phyloP scores from a whole-genome alignment of 2,329 filamentous ascomycete genomes.

The Colletotrichum tofieldiae region DNA sequence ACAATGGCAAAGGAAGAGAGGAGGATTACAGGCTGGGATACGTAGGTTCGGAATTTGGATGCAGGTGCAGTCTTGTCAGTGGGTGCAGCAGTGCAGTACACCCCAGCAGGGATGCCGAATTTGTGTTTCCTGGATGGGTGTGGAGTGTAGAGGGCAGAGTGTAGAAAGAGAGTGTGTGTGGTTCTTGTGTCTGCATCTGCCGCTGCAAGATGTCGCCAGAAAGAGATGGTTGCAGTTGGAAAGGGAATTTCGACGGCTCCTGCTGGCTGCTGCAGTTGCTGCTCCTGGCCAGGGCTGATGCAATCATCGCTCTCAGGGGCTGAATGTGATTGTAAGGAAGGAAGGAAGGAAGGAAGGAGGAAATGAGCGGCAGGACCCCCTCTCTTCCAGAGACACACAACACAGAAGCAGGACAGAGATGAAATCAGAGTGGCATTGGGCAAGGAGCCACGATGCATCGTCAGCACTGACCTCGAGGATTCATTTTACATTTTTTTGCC shows the following conservation, averaged over 20 bases:
- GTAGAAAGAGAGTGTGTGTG: conserved; percentile 1
- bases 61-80: background rate
- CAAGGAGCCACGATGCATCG: conserved; percentile 8
- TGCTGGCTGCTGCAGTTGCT: background rate
- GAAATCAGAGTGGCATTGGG: background rate
- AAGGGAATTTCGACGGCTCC: background rate
- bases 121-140: no score
- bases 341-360: background rate
- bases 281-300: background rate
- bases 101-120: background rate
- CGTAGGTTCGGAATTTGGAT: conserved; percentile 14
- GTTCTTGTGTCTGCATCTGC: conserved; percentile 35
- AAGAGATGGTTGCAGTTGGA: conserved; percentile 15
- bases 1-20: background rate
- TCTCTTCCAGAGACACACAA: background rate
- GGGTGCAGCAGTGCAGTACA: background rate
- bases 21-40: background rate
- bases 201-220: conserved; percentile 33
- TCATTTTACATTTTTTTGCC: conserved; percentile 10
- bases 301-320: background rate
- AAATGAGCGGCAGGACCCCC: conserved; percentile 3
- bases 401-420: background rate
- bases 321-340: background rate
- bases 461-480: conserved; percentile 28
- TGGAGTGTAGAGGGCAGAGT: background rate